Base-by-base conservation (phyloP, 306 rosid genomes). In the Corylus avellana region DNA sequence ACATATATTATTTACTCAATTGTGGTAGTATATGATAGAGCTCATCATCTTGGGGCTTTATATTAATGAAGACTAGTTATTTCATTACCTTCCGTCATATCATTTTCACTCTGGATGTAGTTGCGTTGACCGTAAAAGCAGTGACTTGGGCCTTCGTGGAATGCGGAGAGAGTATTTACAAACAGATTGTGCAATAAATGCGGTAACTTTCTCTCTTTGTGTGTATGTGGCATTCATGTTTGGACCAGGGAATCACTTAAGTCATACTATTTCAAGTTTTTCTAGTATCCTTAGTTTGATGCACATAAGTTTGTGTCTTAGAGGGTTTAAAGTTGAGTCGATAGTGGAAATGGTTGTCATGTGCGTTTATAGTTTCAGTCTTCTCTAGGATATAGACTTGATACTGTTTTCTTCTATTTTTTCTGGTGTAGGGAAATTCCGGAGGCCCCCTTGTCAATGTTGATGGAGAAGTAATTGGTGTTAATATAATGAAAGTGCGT, bases 381-480 rank as follows among this genome's bases (percentile, higher is more conserved):
- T 16, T 61, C 22, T 42, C 51, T 42, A 39, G 14, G 14, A 39
- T 67, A 42, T 12, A 0, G 20, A n/a, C 17, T 42, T 67, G 8
- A 67, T 42, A 67, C n/a, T 46, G 67, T 44, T 79, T 81, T 17
- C 63, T 59, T 62, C 9, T 64, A 48, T 66, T 14, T 44, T 70
- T 17, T 59, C 12, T 75, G 87, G 68, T 78, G 61, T 83, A 95
- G 98, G 99, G 98, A 47, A 95, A 89, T 87, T 95, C 97, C 78
- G 99, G 99, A 75, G 98, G 98, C 8, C 97, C 99, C 46, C 90
- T 95, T 74, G 93, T 91, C 64, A 91, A 95, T 86, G 79, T 91
- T 78, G 98, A 95, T 76, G 99, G 98, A 57, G 98, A 95, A 86
- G 88, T 95, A 72, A 84, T 93, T 75, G 99, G 99, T 9, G 89